Evolutionary conservation across 1,284 basidiomycete genomes (phyloP).

Genomic region (Apiotrichum domesticum): DNA sequence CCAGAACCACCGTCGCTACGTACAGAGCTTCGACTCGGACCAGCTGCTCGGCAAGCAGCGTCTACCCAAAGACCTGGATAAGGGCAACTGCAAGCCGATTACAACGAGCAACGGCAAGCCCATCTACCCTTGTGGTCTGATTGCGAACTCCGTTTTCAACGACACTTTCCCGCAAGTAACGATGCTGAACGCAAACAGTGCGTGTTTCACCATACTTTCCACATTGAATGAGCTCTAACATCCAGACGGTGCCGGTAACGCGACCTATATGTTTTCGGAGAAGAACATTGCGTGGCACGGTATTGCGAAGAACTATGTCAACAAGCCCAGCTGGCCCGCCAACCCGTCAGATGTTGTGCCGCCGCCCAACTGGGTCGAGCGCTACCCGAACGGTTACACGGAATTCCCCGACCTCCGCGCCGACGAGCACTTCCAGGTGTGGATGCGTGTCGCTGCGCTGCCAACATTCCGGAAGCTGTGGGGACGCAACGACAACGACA

Average conservation of each 20-base stretch:
- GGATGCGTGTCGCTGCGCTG: conserved; percentile 97
- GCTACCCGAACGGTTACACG: conserved; percentile 59
- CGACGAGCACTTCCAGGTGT: conserved; percentile 97
- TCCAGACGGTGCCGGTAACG: conserved; percentile 48
- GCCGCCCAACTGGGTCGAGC: conserved; percentile 80
- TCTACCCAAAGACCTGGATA: conserved; percentile 53
- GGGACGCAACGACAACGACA: conserved; percentile 76
- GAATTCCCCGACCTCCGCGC: conserved; percentile 68
- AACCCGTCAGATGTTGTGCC: conserved; percentile 63
- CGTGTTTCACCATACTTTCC: neutral
- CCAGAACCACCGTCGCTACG: conserved; percentile 97
- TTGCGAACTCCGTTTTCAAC: conserved; percentile 98
- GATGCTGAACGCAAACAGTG: conserved; percentile 53
- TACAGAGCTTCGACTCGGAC: conserved; percentile 78
- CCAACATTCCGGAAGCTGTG: conserved; percentile 96
- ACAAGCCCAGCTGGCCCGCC: conserved; percentile 50
- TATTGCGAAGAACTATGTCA: conserved; percentile 81
- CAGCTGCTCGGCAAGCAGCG: conserved; percentile 71
- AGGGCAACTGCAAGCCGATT: conserved; percentile 85
- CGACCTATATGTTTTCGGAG: conserved; percentile 70
- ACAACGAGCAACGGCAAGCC: conserved; percentile 54
- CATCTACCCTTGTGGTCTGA: conserved; percentile 92
- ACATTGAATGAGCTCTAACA: conserved; percentile 14
- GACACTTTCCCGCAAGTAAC: conserved; percentile 71
- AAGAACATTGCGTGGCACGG: conserved; percentile 89